Conservation (phyloP, 352 stramenopile species). For the Phytopythium litorale region DNA sequence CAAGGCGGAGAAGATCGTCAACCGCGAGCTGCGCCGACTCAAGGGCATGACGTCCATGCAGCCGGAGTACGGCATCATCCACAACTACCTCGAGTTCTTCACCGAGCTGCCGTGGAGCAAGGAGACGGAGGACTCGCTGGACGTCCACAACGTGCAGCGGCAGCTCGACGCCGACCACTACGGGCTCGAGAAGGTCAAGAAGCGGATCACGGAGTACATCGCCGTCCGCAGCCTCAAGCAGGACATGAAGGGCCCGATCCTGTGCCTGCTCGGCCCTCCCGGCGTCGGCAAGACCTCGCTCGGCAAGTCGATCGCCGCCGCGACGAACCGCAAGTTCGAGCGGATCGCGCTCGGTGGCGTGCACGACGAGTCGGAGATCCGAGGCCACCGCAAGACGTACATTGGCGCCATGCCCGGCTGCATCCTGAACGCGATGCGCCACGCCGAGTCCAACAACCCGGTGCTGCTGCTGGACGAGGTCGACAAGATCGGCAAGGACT, state of each 20-base stretch:
- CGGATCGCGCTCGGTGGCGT: conserved; percentile 74
- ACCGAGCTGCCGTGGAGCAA: conserved; percentile 63
- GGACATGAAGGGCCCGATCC: conserved; percentile 83
- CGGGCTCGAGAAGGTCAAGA: conserved; percentile 80
- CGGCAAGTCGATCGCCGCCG: conserved; percentile 71
- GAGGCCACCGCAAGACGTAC: conserved; percentile 85
- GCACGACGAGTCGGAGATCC: conserved; percentile 82
- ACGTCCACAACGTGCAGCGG: conserved; percentile 48
- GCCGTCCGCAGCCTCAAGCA: conserved; percentile 76
- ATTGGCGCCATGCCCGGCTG: conserved; percentile 84
- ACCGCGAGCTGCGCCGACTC: conserved; percentile 59
- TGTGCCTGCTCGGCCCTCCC: conserved; percentile 85
- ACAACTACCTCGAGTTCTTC: conserved; percentile 84
- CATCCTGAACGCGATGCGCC: conserved; percentile 75
- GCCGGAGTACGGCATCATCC: conserved; percentile 74
- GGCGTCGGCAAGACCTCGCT: conserved; percentile 85
- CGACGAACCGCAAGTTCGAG: conserved; percentile 75
- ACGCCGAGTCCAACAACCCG: conserved; percentile 71
- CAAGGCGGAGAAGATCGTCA: conserved; percentile 55
- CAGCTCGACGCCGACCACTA: conserved; percentile 81
- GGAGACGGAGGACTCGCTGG: conserved; percentile 48
- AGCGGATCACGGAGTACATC: conserved; percentile 86
- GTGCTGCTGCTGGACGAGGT: conserved; percentile 87
- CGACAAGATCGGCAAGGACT: conserved; percentile 78
- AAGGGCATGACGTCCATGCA: conserved; percentile 75